A percentile compares a stretch with the other conserved stretches of the same genome.
Evolutionary conservation across 1,139 yeast species (phyloP).

Genomic region (Groenewaldozyma auringiensis): DNA sequence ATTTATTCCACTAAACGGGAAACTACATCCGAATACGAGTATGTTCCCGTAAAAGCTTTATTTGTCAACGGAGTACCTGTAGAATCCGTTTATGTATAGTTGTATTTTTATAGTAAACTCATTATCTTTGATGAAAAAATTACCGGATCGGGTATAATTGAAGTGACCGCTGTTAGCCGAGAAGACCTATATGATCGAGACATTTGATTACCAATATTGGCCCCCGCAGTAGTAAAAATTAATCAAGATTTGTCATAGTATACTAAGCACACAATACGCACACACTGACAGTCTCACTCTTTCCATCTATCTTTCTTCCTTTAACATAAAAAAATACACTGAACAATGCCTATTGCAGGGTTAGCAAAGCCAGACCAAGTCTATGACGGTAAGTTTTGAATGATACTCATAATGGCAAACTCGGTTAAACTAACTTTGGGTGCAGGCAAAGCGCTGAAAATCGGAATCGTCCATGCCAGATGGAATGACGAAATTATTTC

Average conservation of each 20-base stretch:
- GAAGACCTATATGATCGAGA: no score
- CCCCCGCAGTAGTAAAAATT: no score
- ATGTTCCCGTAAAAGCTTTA: not conserved
- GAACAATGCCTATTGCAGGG: slow-evolving; percentile 38
- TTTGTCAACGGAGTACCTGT: not conserved
- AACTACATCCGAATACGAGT: not conserved
- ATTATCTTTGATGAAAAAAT: no score
- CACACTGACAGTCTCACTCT: no score
- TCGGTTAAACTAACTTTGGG: not conserved
- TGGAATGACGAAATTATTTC: slow-evolving; percentile 81
- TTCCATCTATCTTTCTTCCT: no score
- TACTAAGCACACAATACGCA: no score
- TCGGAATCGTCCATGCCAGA: slow-evolving; percentile 90
- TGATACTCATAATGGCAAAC: not conserved
- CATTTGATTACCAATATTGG: no score
- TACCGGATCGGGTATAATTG: no score
- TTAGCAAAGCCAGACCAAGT: slow-evolving; percentile 63
- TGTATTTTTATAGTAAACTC: not conserved
- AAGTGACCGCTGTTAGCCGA: no score
- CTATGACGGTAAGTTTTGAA: slow-evolving; percentile 42
- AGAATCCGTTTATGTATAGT: not conserved
- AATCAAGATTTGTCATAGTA: no score
- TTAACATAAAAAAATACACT: no score
- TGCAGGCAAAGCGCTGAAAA: slow-evolving; percentile 51
- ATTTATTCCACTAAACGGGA: not conserved